Conservation (phyloP, 2,329 filamentous ascomycete species). For the Fusarium secorum region DNA sequence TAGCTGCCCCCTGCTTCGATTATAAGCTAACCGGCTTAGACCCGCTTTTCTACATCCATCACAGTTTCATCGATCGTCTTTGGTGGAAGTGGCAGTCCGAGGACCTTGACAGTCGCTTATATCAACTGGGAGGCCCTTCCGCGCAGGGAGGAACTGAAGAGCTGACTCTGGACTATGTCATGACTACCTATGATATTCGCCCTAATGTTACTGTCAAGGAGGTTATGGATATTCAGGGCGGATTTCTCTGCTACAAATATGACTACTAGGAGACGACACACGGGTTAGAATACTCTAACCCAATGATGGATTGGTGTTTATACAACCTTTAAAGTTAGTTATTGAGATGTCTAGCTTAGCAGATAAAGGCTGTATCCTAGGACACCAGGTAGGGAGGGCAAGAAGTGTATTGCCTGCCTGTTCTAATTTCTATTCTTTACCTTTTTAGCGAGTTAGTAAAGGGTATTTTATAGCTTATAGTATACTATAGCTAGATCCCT, state of each 20-base stretch:
- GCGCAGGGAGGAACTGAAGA: neutral
- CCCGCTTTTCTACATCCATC: neutral
- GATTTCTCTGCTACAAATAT: neutral
- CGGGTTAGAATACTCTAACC: neutral
- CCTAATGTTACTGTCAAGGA: neutral
- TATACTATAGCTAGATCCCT: too few relatives aligned
- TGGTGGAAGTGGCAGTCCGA: neutral
- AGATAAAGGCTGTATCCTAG: too few relatives aligned
- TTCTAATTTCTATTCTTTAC: too few relatives aligned
- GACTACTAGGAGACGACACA: neutral
- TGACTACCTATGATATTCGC: neutral
- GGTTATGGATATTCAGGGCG: neutral
- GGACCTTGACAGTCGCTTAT: neutral
- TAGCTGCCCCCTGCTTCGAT: neutral
- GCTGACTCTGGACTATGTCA: neutral
- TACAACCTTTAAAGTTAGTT: too few relatives aligned
- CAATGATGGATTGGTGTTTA: too few relatives aligned
- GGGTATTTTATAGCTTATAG: too few relatives aligned
- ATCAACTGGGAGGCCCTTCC: neutral
- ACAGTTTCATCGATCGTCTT: neutral
- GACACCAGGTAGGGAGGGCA: too few relatives aligned
- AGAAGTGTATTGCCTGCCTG: too few relatives aligned
- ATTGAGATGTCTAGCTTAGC: too few relatives aligned
- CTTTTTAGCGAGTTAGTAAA: too few relatives aligned
- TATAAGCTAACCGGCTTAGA: neutral